Base-by-base conservation (phyloP, 768 basidiomycete genomes). In the Russula foetens region DNA sequence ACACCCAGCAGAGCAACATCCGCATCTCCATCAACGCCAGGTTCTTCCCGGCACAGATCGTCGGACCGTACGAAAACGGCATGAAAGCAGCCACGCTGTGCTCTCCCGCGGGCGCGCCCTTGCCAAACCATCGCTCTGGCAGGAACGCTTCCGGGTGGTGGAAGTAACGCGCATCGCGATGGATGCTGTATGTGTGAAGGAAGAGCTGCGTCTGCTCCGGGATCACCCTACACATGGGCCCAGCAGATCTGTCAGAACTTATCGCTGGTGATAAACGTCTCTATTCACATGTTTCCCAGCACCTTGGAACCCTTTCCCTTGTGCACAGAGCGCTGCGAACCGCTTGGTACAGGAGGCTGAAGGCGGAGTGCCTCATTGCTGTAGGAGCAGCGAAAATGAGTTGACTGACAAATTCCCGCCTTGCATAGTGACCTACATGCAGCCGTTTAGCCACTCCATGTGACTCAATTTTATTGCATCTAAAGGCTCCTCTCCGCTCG, bases 291-390 rank as follows among this genome's bases (percentile, higher is more conserved):
- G 17, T 35, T 56, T 17, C 55, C 55, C 23, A 61, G 15, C 19
- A 12, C 24, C 46, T 23, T 0, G 78, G 77, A 0, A 11, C 72
- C 75, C 44, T 68, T 72, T 15, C 73, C 71, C 51, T 63, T 69
- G 2, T 69, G 72, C 5, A 72, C 69, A 15, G 71, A 71, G 35
- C 81, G 77, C 58, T 79, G 78, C 47, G 75, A 73, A 29, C 79
- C 78, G 52, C 75, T 76, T 38, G 80, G 74, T 35, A 82, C 69
- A 14, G 82, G 74, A 15, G 81, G 79, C 59, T 75, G 75, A 23
- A 83, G 70, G 38, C 81, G 75, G 29, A 83, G 69, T 0, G 74
- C 69, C 60, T 83, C 82, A 43, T 81, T 80, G 62, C 81, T 82
- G 23, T 56, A 38, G 4, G 59, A 47, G 53, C 50, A 19, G 21